These are phyloP conservation scores for Coffea eugenioides DNA, from an alignment of 257 asterid genomes.

Conservation along the genomic window DNA sequence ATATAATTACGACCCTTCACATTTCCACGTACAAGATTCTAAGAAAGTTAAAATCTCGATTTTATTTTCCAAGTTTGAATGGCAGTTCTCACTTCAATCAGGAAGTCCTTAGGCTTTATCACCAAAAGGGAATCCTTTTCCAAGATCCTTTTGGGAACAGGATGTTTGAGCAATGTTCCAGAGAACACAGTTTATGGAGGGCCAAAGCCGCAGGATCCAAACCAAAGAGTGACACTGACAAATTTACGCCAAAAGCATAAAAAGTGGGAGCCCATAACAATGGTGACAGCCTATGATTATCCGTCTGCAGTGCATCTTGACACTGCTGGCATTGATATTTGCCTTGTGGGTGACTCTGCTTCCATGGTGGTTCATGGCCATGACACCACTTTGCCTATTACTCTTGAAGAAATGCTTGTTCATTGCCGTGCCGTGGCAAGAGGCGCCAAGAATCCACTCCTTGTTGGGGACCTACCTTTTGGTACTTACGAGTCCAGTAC, in stretches of 20 bases:
- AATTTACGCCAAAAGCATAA: conserved; percentile 65
- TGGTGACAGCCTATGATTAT: conserved; percentile 94
- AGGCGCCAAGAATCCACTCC: conserved; percentile 83
- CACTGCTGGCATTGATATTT: conserved; percentile 76
- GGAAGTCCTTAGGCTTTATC: conserved; percentile 1
- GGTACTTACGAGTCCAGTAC: conserved; percentile 83
- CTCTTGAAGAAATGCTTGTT: conserved; percentile 88
- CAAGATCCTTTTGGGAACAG: conserved; percentile 7
- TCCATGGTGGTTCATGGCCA: conserved; percentile 97
- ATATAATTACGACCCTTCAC: neutral
- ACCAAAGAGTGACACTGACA: conserved; percentile 66
- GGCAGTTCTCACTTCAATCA: conserved; percentile 13
- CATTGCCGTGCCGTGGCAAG: conserved; percentile 92
- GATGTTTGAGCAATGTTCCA: conserved; percentile 67
- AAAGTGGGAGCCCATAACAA: conserved; percentile 67
- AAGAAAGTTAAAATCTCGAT: neutral
- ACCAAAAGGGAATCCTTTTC: conserved; percentile 7
- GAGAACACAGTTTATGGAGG: conserved; percentile 86
- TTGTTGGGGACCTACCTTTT: conserved; percentile 86
- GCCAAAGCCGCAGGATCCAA: conserved; percentile 69
- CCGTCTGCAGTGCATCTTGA: conserved; percentile 86
- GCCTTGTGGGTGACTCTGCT: conserved; percentile 96
- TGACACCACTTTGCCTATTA: conserved; percentile 90
- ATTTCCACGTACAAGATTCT: neutral
- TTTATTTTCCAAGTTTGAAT: neutral